Percentiles rank a stretch among this genome's conserved stretches.
These are phyloP conservation scores for Aspergillus felis DNA, from an alignment of 2,329 filamentous ascomycete genomes.

Conservation along the genomic window DNA sequence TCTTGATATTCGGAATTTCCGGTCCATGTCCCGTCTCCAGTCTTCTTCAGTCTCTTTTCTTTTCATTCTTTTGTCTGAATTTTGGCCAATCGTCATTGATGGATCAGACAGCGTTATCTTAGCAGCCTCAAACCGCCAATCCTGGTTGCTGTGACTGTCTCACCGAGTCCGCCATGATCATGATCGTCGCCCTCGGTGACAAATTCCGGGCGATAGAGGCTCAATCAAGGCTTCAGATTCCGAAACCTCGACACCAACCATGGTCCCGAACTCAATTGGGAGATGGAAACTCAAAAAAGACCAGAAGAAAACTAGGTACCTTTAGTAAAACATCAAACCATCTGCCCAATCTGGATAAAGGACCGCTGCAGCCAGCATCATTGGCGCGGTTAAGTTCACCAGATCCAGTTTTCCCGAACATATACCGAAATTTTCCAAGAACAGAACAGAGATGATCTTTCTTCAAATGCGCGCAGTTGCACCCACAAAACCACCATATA, in stretches of 20 bases:
- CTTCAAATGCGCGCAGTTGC: background rate
- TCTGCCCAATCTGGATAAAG: background rate
- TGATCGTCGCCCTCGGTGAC: background rate
- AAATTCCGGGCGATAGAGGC: background rate
- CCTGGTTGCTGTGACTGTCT: background rate
- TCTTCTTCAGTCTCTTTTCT: background rate
- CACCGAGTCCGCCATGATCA: background rate
- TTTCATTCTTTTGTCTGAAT: background rate
- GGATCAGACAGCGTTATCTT: background rate
- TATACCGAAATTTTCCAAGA: conserved; percentile 4
- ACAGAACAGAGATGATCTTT: background rate
- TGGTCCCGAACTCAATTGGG: background rate
- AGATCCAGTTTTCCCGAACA: conserved; percentile 13
- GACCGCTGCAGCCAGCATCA: background rate
- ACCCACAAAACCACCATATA: background rate
- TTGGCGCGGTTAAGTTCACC: conserved; percentile 4
- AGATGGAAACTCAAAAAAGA: background rate
- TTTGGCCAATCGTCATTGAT: background rate
- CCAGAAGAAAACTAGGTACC: background rate
- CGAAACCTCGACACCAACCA: background rate
- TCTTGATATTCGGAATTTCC: background rate
- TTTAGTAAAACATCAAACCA: background rate
- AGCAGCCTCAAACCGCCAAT: background rate
- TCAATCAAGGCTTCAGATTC: background rate
- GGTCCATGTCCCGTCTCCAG: background rate